A percentile compares a stretch with the other conserved stretches of the same genome.
Evolutionary conservation across 208 protist genomes (phyloP).

Genomic region (Borovskyia barvae): DNA sequence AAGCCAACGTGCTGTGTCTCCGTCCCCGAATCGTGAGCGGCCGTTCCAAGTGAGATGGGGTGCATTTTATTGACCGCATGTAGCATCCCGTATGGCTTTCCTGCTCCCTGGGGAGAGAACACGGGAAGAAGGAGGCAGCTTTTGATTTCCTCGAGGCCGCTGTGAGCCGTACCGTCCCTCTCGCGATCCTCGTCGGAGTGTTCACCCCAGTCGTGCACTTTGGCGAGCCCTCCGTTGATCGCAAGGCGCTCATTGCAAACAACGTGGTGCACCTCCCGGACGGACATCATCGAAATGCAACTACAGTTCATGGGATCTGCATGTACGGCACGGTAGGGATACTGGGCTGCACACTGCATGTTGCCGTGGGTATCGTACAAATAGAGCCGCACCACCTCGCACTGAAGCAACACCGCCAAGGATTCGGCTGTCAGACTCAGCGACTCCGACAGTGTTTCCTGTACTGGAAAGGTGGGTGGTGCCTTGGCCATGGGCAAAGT

Average conservation of each 20-base stretch:
- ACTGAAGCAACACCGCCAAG: slow-evolving; percentile 68
- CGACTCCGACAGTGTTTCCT: slow-evolving; percentile 36
- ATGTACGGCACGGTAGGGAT: slow-evolving; percentile 36
- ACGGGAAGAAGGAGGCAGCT: slow-evolving; percentile 89
- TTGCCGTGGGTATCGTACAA: slow-evolving; percentile 77
- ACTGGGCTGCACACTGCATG: slow-evolving; percentile 66
- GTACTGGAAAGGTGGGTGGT: neutral
- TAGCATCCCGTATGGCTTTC: slow-evolving; percentile 69
- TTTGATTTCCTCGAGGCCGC: slow-evolving; percentile 64
- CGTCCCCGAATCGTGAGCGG: neutral
- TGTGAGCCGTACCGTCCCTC: slow-evolving; percentile 24
- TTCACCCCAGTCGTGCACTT: slow-evolving; percentile 19
- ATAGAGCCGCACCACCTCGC: slow-evolving; percentile 87
- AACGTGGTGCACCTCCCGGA: slow-evolving; percentile 73
- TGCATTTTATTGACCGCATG: slow-evolving; percentile 86
- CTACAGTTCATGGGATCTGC: slow-evolving; percentile 74
- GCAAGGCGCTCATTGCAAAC: slow-evolving; percentile 76
- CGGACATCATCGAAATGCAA: slow-evolving; percentile 72
- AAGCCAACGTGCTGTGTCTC: slow-evolving; percentile 28
- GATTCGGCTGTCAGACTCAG: slow-evolving; percentile 76
- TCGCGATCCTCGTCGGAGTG: slow-evolving; percentile 33
- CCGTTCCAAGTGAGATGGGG: slow-evolving; percentile 19
- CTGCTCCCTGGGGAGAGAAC: slow-evolving; percentile 27
- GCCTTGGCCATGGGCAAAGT: neutral
- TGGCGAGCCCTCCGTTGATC: slow-evolving; percentile 60